phyloP scores from a whole-genome alignment of 768 basidiomycete species.

The Rhodotorula babjevae region DNA sequence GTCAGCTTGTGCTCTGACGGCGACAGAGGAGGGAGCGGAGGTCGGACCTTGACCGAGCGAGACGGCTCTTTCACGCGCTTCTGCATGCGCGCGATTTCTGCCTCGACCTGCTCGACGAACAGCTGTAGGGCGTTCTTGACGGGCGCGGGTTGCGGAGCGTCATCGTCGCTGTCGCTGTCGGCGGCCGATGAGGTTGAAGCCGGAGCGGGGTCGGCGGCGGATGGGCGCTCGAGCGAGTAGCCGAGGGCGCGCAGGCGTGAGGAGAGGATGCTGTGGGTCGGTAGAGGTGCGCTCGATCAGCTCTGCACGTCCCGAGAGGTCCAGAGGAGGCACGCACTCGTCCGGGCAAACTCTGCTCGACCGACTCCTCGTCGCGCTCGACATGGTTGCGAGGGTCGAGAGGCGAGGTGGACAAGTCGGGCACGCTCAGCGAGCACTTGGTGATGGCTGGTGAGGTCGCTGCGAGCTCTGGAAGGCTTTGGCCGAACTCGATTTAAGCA shows the following conservation, averaged over 20 bases:
- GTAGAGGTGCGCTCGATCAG: not conserved
- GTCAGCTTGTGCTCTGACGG: too few species aligned
- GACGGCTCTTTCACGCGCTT: not conserved
- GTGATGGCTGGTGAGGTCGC: not conserved
- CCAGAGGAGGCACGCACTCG: not conserved
- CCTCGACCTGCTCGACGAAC: not conserved
- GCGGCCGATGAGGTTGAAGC: not conserved
- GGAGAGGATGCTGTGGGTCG: not conserved
- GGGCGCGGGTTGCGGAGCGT: not conserved
- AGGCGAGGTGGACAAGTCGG: not conserved
- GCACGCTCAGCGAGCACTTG: not conserved
- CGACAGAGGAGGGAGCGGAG: too few species aligned
- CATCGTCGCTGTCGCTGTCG: not conserved
- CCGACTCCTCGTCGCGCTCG: not conserved
- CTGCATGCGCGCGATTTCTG: not conserved
- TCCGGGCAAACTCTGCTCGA: not conserved
- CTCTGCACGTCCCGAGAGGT: not conserved
- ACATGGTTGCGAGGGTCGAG: not conserved
- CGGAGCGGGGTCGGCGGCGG: too few species aligned
- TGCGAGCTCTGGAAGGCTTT: too few species aligned
- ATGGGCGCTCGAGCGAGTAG: slow-evolving; percentile 18
- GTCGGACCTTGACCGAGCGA: not conserved
- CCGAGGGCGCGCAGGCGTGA: slow-evolving; percentile 5
- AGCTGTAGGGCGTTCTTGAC: not conserved
- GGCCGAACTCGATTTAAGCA: not conserved